phyloP scores from a whole-genome alignment of 164 flowering plant species.

The Vitis labrusca region DNA sequence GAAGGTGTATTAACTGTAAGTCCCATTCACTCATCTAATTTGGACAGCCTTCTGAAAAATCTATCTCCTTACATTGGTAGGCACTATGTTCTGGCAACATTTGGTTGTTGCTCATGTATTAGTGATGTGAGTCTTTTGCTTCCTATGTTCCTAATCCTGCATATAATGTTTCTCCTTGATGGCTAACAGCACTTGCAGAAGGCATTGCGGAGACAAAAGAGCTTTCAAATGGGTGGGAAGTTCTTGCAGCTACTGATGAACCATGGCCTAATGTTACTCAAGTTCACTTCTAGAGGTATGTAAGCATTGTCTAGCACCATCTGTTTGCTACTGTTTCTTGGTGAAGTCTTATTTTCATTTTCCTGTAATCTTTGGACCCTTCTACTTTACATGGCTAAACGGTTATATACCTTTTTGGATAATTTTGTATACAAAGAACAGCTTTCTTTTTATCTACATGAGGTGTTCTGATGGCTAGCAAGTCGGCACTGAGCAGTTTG shows the following conservation, averaged over 20 bases:
- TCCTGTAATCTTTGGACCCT: not conserved
- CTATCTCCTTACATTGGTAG: not conserved
- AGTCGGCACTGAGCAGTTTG: too few species aligned
- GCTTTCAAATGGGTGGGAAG: constrained; percentile 44
- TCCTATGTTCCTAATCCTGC: not conserved
- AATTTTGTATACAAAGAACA: too few species aligned
- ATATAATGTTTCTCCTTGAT: not conserved
- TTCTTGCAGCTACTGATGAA: constrained; percentile 42
- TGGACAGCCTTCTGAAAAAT: not conserved
- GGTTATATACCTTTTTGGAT: too few species aligned
- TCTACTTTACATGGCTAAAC: too few species aligned
- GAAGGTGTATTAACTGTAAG: constrained; percentile 45
- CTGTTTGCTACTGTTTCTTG: not conserved
- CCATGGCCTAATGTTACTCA: constrained; percentile 30
- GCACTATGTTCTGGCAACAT: too few species aligned
- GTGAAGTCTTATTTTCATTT: not conserved
- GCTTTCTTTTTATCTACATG: too few species aligned
- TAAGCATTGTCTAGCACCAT: not conserved
- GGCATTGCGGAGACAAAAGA: constrained; percentile 46
- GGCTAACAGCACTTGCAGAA: constrained; percentile 39
- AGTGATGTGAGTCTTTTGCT: not conserved
- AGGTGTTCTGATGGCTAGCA: too few species aligned
- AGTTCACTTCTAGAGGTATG: constrained; percentile 44
- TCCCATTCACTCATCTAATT: not conserved
- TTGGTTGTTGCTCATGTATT: not conserved